Base-by-base conservation (phyloP, 2,329 filamentous ascomycete species). In the Epicoccum sorghinum region DNA sequence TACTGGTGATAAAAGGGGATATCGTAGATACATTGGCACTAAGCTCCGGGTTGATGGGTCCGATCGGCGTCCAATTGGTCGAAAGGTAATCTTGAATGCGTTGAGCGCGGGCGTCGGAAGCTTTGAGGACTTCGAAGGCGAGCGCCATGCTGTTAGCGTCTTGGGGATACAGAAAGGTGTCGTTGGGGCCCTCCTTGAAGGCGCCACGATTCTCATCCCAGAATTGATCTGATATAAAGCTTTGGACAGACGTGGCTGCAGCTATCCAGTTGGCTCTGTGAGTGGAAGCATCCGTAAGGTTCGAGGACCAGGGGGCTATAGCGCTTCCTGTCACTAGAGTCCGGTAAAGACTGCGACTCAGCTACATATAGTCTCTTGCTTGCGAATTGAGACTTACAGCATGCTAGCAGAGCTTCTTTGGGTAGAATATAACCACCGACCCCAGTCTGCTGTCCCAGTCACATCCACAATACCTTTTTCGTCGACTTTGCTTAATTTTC, bases 1-100 rank as follows among this genome's bases (percentile, higher is more conserved):
- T 82, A 12, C 79, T 82, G 7, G 80, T 80, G 47, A 85, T 82
- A 66, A 86, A 87, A 0, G 83, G 82, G 1, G 80, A 82, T 30
- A 87, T 77, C 12, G 51, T 53, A 9, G 51, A 53, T 6, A 53
- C 35, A 59, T 86, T 85, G 4, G 79, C 79, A 0, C 82, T 81
- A 0, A 86, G 75, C 58, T 87, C 84, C 0, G 83, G 84, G 0
- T 79, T 74, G 12, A 81, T 75, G 2, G 85, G 78, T 7, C 84
- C 84, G 44, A 85, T 81, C 3, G 78, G 75, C 0, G 76, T 80
- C 84, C 83, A 86, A 66, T 83, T 85, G 6, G 75, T 62, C 1
- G 76, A 76, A 4, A 86, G 75, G 10, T 67, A 70, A 2, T 72
- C 59, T 2, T 80, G 80, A 41, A 85, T 80, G 14, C 61, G 62